Evolutionary conservation across 352 stramenopile species (phyloP), one percentile per base, ranked within the genome.

Genomic region (Globisporangium middletonii): DNA sequence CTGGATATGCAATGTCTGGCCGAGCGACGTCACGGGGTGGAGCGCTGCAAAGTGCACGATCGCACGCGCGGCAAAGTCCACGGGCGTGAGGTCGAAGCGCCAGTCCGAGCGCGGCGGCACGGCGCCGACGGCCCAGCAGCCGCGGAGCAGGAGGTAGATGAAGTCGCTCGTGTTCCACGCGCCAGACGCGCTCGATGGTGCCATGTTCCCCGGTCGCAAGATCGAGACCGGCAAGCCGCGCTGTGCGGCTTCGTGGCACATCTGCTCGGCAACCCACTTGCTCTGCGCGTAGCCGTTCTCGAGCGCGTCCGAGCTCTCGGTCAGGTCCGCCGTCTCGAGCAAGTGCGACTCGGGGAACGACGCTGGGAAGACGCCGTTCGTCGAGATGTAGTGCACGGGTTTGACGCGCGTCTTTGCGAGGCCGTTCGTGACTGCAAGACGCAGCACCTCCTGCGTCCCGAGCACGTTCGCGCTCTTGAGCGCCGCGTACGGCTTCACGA

Each of bases 201-300:
- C 79, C 80, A 97, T 96, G 67, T 97, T 97, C 15, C 91, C 91
- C 4, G 85, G 89, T 38, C 91, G 83, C 30, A 97, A 72, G 56
- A 96, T 83, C 33, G 88, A 86, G 28, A 95, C 83, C 2, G 89
- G 88, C 12, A 97, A 74, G 9, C 88, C 89, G 30, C 85, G 69
- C 8, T 84, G 72, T 30, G 76, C 77, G 1, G 86, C 86, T 56
- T 93, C 79, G 55, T 75, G 84, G 37, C 89, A 92, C 63, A 95
- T 77, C 55, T 94, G 72, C 69, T 97, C 91, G 2, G 89, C 81
- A 38, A 96, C 88, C 91, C 91, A 97, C 63, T 97, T 97, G 57
- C 77, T 94, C 68, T 96, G 86, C 16, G 82, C 83, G 61, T 95
- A 96, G 18, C 87, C 88, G 57, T 94, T 92, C 12, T 86, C 75